Evolutionary conservation across 2,329 filamentous ascomycete genomes (phyloP).

Genomic region (Sporothrix curviconia): DNA sequence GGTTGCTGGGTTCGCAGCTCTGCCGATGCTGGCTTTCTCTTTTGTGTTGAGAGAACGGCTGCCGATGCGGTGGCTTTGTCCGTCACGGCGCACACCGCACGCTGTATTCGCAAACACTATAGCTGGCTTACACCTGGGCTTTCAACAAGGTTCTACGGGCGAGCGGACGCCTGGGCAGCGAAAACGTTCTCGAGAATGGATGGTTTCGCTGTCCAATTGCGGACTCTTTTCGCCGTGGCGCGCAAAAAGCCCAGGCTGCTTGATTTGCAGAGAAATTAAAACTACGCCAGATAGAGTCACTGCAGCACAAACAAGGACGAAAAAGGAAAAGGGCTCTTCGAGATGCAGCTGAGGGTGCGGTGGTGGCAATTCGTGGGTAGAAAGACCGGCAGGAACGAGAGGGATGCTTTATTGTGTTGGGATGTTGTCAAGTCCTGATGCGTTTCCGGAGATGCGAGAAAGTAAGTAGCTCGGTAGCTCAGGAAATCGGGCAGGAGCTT

Average conservation of each 20-base stretch:
- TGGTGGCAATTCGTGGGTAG: not conserved
- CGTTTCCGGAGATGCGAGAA: conserved; percentile 5
- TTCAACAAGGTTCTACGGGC: not conserved
- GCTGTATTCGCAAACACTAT: not conserved
- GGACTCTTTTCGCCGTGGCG: not conserved
- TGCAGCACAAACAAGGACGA: not conserved
- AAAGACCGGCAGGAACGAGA: not conserved
- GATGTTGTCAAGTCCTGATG: not conserved
- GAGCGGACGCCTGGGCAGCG: not conserved
- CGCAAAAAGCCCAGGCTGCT: not conserved
- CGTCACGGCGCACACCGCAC: no score
- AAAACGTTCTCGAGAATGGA: no score
- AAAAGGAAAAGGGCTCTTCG: not conserved
- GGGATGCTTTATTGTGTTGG: no score
- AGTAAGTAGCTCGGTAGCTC: not conserved
- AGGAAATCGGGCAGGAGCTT: not conserved
- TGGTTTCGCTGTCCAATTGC: not conserved
- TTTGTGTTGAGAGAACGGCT: no score
- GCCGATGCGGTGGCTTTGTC: no score
- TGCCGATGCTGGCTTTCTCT: not conserved
- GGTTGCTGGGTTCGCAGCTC: not conserved
- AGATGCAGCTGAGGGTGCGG: not conserved
- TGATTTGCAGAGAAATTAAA: not conserved
- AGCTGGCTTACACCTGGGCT: not conserved
- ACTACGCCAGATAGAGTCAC: conserved; percentile 5